Conservation (phyloP, 148 eudicot genomes). For the Silene conica region DNA sequence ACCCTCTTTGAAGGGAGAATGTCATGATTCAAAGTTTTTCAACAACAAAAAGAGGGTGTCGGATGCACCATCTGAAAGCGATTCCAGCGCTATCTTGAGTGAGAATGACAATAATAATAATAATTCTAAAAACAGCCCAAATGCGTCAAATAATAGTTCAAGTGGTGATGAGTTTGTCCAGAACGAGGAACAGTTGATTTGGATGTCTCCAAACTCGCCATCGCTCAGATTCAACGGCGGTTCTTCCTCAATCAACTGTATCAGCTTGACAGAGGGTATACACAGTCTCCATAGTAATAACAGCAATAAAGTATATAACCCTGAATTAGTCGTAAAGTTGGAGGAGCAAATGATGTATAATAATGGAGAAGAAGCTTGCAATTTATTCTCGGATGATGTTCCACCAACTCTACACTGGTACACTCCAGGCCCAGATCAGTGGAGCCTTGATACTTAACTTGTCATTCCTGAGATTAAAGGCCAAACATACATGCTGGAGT, state of each 20-base stretch:
- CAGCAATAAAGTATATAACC: constrained; percentile 35
- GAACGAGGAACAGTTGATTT: constrained; percentile 29
- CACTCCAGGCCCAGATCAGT: constrained; percentile 35
- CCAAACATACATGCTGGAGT: neutral
- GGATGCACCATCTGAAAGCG: constrained; percentile 71
- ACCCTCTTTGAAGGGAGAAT: constrained; percentile 15
- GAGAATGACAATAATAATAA: constrained; percentile 40
- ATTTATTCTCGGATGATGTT: constrained; percentile 66
- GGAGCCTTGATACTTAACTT: constrained; percentile 31
- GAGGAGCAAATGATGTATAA: constrained; percentile 81
- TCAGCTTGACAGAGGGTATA: constrained; percentile 28
- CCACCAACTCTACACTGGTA: constrained; percentile 70
- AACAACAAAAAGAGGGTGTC: constrained; percentile 15
- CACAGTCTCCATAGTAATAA: neutral
- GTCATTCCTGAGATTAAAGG: neutral
- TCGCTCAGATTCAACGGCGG: constrained; percentile 18
- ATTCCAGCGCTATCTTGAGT: constrained; percentile 82
- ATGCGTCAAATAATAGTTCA: constrained; percentile 39
- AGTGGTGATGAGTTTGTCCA: constrained; percentile 21
- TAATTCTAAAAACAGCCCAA: constrained; percentile 37
- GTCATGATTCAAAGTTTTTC: constrained; percentile 32
- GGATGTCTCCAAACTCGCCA: constrained; percentile 26
- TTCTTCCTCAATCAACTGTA: constrained; percentile 19
- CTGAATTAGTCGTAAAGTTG: constrained; percentile 72
- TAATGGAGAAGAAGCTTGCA: constrained; percentile 75